phyloP scores from a whole-genome alignment of 306 rosid genomes.

The Cucumis hystrix region DNA sequence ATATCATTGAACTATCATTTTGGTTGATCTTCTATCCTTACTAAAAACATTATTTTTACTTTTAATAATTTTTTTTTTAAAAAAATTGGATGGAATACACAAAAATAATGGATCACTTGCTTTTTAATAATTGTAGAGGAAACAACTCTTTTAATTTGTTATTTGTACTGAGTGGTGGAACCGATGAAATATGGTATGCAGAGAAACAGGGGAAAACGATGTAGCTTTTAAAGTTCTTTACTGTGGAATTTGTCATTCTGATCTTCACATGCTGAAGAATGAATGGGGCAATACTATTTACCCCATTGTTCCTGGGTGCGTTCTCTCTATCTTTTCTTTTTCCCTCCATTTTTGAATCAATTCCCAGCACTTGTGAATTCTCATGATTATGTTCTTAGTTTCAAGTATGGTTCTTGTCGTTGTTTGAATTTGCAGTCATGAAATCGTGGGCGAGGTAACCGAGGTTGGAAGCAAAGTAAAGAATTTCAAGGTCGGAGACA shows the following conservation, averaged over 20 bases:
- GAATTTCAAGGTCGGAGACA: slow-evolving; percentile 15
- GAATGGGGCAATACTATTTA: background rate
- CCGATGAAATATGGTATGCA: background rate
- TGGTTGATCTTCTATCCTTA: no score
- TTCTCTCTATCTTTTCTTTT: no score
- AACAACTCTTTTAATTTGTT: background rate
- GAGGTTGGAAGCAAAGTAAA: slow-evolving; percentile 12
- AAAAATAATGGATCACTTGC: no score
- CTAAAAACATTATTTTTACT: no score
- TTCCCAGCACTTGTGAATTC: background rate
- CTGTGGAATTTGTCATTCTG: slow-evolving; percentile 21
- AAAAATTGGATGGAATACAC: no score
- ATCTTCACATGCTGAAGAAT: slow-evolving; percentile 12
- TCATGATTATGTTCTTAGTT: background rate
- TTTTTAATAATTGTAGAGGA: background rate
- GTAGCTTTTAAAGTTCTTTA: slow-evolving; percentile 7
- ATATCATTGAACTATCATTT: no score
- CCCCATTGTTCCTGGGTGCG: slow-evolving; percentile 10
- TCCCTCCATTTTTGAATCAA: background rate
- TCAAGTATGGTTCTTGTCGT: background rate
- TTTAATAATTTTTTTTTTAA: no score
- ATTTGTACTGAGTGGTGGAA: background rate
- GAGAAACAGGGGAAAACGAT: slow-evolving; percentile 16
- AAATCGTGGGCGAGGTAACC: slow-evolving; percentile 8
- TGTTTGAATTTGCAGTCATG: slow-evolving; percentile 5